These are phyloP conservation scores for Bodo saltans DNA, from an alignment of 78 protist species.

Conservation along the genomic window DNA sequence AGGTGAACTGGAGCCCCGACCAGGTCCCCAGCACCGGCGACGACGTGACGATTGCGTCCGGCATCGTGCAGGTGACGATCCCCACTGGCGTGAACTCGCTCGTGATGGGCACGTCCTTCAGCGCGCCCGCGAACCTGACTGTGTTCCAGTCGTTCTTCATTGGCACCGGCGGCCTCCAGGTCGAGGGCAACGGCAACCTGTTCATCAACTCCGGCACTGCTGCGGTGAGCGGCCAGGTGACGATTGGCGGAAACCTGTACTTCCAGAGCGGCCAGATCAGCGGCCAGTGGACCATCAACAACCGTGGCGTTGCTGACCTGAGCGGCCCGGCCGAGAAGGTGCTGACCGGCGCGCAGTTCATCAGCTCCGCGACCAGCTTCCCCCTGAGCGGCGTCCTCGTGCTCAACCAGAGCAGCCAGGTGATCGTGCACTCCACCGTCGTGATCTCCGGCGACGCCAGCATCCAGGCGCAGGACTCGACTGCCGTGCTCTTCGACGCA, in stretches of 20 bases:
- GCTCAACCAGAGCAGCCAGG: not conserved
- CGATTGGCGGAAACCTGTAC: not conserved
- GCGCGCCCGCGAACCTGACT: not conserved
- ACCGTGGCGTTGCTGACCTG: not conserved
- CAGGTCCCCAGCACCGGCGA: conserved; percentile 22
- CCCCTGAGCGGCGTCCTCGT: not conserved
- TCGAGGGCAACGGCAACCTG: not conserved
- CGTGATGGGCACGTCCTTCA: not conserved
- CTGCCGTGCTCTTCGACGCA: not conserved
- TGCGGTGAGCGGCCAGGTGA: not conserved
- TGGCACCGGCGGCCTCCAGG: not conserved
- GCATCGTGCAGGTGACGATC: not conserved
- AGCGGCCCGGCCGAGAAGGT: not conserved
- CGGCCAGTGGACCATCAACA: not conserved
- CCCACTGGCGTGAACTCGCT: not conserved
- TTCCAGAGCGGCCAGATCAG: not conserved
- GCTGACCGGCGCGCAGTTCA: not conserved
- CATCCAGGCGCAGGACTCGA: not conserved
- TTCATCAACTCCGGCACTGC: not conserved
- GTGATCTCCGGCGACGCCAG: not conserved
- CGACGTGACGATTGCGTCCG: conserved; percentile 10
- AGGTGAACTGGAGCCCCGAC: conserved; percentile 11
- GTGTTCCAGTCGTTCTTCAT: not conserved
- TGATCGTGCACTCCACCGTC: not conserved
- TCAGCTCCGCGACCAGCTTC: not conserved